These are phyloP conservation scores for Terana coerulea DNA, from an alignment of 768 basidiomycete species.

Conservation along the genomic window DNA sequence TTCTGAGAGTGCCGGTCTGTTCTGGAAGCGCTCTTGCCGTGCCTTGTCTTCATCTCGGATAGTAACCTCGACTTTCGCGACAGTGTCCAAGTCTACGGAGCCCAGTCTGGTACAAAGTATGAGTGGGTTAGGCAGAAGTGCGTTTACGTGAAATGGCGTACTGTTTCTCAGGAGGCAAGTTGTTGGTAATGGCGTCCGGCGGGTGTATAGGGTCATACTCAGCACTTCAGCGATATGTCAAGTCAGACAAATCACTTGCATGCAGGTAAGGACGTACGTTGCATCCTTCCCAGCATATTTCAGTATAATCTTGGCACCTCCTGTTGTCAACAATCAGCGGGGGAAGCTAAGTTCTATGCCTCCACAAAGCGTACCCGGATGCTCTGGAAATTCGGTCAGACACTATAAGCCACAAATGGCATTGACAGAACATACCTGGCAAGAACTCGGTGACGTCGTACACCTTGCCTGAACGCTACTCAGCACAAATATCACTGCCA, in stretches of 20 bases:
- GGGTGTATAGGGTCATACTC: conserved; percentile 71
- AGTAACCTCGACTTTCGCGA: conserved; percentile 55
- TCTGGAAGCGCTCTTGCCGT: conserved; percentile 50
- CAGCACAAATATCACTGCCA: not conserved
- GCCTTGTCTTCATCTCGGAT: conserved; percentile 66
- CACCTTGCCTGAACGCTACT: conserved; percentile 29
- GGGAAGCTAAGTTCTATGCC: too few species aligned
- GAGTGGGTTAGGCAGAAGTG: too few species aligned
- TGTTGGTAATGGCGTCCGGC: conserved; percentile 72
- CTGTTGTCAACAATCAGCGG: too few species aligned
- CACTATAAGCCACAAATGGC: not conserved
- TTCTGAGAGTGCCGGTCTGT: conserved; percentile 74
- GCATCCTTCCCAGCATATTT: conserved; percentile 56
- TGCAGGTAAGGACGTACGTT: not conserved
- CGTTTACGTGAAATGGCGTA: not conserved
- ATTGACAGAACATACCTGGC: conserved; percentile 22
- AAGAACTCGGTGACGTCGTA: conserved; percentile 44
- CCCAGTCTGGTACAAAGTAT: conserved; percentile 47
- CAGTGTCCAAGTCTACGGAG: conserved; percentile 62
- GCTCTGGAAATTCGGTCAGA: conserved; percentile 1
- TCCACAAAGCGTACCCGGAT: conserved; percentile 4
- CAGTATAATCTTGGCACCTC: conserved; percentile 40
- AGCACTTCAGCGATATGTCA: not conserved
- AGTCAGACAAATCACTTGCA: too few species aligned
- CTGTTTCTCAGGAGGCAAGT: conserved; percentile 80